Conservation (phyloP, 1,139 yeast species). For the Yamadazyma membranifaciens region DNA sequence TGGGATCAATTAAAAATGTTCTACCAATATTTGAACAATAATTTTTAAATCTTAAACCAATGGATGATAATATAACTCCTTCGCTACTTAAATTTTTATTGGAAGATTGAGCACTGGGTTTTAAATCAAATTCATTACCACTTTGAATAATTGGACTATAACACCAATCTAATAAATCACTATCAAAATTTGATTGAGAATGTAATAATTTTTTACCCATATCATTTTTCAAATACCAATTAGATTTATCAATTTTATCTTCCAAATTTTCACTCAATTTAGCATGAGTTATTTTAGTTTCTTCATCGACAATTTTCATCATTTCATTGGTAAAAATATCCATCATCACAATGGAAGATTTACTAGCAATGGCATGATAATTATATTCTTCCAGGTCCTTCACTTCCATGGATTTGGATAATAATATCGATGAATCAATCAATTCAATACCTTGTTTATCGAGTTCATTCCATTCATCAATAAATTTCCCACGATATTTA, state of each 20-base stretch:
- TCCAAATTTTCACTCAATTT: conserved; percentile 77
- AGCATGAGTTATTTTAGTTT: conserved; percentile 68
- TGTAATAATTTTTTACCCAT: conserved; percentile 54
- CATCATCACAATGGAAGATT: conserved; percentile 79
- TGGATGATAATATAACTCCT: conserved; percentile 79
- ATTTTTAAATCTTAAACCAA: conserved; percentile 85
- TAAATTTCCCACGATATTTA: conserved; percentile 75
- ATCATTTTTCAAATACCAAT: conserved; percentile 64
- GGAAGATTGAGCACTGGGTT: conserved; percentile 79
- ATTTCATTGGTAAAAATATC: conserved; percentile 83
- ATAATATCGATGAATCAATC: conserved; percentile 55
- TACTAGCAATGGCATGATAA: conserved; percentile 67
- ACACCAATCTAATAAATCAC: conserved; percentile 87
- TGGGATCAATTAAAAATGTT: conserved; percentile 88
- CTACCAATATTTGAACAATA: conserved; percentile 89
- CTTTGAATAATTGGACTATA: conserved; percentile 90
- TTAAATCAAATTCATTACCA: conserved; percentile 81
- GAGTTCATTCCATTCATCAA: conserved; percentile 71
- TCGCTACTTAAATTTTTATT: conserved; percentile 65
- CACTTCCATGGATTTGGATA: conserved; percentile 60
- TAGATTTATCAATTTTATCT: conserved; percentile 73
- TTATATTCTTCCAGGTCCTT: conserved; percentile 81
- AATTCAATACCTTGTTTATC: conserved; percentile 38
- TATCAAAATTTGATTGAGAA: conserved; percentile 57
- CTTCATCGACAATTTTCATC: conserved; percentile 87